Conservation (phyloP, 148 eudicot species). For the Euryodendron excelsum region DNA sequence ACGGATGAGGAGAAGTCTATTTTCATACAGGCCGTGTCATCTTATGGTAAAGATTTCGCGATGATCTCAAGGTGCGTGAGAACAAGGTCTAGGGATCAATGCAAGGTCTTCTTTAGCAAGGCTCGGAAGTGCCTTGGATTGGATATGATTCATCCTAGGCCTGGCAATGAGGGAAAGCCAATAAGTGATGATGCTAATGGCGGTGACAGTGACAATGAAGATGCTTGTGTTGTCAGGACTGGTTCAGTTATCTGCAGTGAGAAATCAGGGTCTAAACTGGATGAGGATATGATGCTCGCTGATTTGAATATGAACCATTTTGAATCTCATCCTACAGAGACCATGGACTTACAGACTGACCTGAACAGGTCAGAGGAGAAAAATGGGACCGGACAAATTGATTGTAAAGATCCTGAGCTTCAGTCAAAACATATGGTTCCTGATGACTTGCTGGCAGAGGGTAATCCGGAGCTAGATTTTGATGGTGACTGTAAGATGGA, state of each 20-base stretch:
- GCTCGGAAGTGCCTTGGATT: constrained; percentile 69
- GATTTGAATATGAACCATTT: constrained; percentile 27
- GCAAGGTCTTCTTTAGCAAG: constrained; percentile 82
- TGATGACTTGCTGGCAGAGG: constrained; percentile 24
- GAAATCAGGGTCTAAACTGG: constrained; percentile 46
- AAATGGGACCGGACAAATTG: constrained; percentile 26
- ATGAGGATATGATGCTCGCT: constrained; percentile 41
- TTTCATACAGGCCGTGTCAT: constrained; percentile 62
- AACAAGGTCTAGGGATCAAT: constrained; percentile 69
- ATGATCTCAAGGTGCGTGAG: constrained; percentile 60
- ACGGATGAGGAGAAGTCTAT: constrained; percentile 76
- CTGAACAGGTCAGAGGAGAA: constrained; percentile 22
- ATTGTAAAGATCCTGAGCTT: constrained; percentile 19
- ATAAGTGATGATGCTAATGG: constrained; percentile 46
- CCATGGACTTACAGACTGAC: constrained; percentile 30
- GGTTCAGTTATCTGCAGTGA: constrained; percentile 50
- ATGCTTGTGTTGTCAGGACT: constrained; percentile 56
- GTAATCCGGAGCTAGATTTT: constrained; percentile 18
- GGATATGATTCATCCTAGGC: constrained; percentile 38
- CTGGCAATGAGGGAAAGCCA: constrained; percentile 27
- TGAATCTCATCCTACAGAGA: constrained; percentile 30
- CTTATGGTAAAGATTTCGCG: constrained; percentile 73
- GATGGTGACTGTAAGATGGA: constrained; percentile 25
- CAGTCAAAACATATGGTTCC: constrained; percentile 19
- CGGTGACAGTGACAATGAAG: constrained; percentile 60